Base-by-base conservation (phyloP, 2,329 filamentous ascomycete species). In the Monilinia polystroma region DNA sequence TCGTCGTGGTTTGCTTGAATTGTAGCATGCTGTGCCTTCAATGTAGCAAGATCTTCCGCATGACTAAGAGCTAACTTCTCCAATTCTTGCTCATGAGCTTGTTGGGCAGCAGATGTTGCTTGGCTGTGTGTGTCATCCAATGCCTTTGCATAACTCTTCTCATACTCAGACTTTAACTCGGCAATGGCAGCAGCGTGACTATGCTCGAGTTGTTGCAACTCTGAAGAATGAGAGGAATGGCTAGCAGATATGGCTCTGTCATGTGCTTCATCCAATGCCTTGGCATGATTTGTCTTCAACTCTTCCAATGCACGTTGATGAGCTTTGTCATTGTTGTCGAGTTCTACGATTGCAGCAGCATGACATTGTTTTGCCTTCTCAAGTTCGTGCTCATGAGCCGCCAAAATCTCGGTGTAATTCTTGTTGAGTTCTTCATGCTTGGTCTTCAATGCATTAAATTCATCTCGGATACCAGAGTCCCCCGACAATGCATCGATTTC, bases 401-500 rank as follows among this genome's bases (percentile, higher is more conserved):
- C 58, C 45, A 66, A 66, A 5, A 67, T 60, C 23, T 71, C 70
- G 1, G 74, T 70, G 53, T 78, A 78, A 8, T 77, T 74, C 14
- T 76, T 70, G 68, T 78, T 76, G 35, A 79, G 70, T 52, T 85
- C 84, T 14, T 79, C 80, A 75, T 88, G 83, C 75, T 87, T 82
- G 6, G 75, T 76, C 73, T 88, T 85, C 7, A 89, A 80, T 49
- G 85, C 84, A 67, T 87, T 82, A 68, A 85, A 88, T 76, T 87
- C 85, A 70, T 84, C 83, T 78, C 87, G 87, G 77, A 87, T 87
- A 74, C 84, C 84, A 18, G 86, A 85, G 69, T 89, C 85, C 29
- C 85, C 86, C 66, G 83, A 82, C 20, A 88, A 81, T 67, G 83
- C 83, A 73, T 88, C 86, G 64, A 89, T 88, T 75, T 89, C 86